A percentile compares a stretch with the other conserved stretches of the same genome.
Conservation (phyloP, 2,329 filamentous ascomycete genomes). For the Chaetomiaceae sp. region DNA sequence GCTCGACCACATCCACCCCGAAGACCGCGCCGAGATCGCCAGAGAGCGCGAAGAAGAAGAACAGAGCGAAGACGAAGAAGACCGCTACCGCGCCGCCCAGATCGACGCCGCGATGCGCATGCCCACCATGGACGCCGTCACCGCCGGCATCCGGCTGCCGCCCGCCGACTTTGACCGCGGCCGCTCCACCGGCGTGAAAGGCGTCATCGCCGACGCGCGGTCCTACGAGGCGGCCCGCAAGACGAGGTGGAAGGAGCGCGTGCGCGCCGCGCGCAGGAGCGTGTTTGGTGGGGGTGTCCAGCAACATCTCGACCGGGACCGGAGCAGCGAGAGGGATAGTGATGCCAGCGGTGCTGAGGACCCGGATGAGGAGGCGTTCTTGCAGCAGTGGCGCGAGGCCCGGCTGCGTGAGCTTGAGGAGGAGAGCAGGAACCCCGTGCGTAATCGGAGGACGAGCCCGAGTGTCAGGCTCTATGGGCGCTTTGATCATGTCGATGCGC, state of each 20-base stretch:
- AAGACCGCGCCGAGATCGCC: conserved; percentile 49
- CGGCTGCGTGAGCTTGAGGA: conserved; percentile 72
- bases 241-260: conserved; percentile 50
- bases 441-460: conserved; percentile 67
- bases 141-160: conserved; percentile 54
- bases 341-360: conserved; percentile 44
- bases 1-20: conserved; percentile 49
- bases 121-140: conserved; percentile 49
- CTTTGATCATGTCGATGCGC: conserved; percentile 78
- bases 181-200: conserved; percentile 76
- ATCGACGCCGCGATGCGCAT: conserved; percentile 64
- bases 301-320: no score
- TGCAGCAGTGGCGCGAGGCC: conserved; percentile 79
- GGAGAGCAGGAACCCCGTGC: conserved; percentile 47
- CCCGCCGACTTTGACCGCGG: conserved; percentile 61
- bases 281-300: no score
- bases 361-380: conserved; percentile 73
- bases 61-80: conserved; percentile 52
- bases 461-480: conserved; percentile 74
- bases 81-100: conserved; percentile 47
- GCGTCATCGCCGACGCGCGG: conserved; percentile 79
- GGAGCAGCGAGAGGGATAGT: conserved; percentile 32
- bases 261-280: conserved; percentile 50
- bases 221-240: conserved; percentile 66
- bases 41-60: conserved; percentile 43